phyloP scores from a whole-genome alignment of 2,329 filamentous ascomycete species.

The Bipolaris cookei region DNA sequence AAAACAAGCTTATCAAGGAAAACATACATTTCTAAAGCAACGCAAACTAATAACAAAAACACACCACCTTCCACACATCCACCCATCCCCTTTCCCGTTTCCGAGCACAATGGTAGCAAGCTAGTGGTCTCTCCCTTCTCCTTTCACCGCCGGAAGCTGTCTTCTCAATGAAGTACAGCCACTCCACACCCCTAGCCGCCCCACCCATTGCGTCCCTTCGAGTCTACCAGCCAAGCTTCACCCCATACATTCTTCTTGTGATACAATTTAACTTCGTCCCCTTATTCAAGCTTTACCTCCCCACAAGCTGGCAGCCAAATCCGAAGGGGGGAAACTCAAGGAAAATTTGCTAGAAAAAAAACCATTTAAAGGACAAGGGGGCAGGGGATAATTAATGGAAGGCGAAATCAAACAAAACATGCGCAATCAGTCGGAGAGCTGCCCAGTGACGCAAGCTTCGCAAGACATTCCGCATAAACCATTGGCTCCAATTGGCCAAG shows the following conservation, averaged over 20 bases:
- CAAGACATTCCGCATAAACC: constrained; percentile 31
- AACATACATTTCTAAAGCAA: constrained; percentile 20
- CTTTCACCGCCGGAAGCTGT: constrained; percentile 39
- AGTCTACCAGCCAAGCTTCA: constrained; percentile 31
- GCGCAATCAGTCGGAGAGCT: constrained; percentile 36
- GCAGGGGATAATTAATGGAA: constrained; percentile 43
- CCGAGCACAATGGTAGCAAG: constrained; percentile 35
- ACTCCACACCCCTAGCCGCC: constrained; percentile 24
- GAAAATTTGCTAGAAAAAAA: constrained; percentile 32
- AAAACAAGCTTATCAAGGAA: constrained; percentile 4
- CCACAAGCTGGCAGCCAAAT: constrained; percentile 52
- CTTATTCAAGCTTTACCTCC: constrained; percentile 47
- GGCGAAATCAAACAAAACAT: constrained; percentile 39
- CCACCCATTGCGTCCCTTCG: constrained; percentile 24
- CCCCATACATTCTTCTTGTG: constrained; percentile 22
- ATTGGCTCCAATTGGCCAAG: constrained; percentile 24
- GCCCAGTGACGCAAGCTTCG: constrained; percentile 35
- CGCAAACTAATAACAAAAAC: constrained; percentile 18
- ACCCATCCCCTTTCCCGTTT: constrained; percentile 13
- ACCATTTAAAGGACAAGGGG: constrained; percentile 37
- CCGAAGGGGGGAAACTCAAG: constrained; percentile 46
- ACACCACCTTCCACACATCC: constrained; percentile 12
- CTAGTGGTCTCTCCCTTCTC: constrained; percentile 25
- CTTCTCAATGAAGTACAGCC: constrained; percentile 23
- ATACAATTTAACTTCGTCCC: constrained; percentile 49